Base-by-base conservation (phyloP, 805 yeast genomes). In the Debaryomyces maramus region DNA sequence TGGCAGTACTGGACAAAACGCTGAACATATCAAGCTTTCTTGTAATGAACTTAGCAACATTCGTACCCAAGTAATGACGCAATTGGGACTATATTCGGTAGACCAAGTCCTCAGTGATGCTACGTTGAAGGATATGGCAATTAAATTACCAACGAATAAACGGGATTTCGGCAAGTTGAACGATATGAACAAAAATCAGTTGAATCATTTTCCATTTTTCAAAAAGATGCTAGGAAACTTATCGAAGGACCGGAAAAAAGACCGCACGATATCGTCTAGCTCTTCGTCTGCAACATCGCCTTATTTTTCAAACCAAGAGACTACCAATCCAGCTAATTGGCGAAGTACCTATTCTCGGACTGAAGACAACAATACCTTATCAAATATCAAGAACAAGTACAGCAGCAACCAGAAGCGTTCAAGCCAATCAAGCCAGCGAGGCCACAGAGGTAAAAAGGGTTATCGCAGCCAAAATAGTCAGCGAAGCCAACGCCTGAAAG, bases 61-160 rank as follows among this genome's bases (percentile, higher is more conserved):
- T 11, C 57, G 84, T 36, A 60, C 65, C 23, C 61, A 65, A 23
- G 56, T 67, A n/a, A 69, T 74, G 61, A 65, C 66, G 1, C 67
- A 65, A 24, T 44, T 72, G 26, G 67, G 66, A 14, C 65, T 55
- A 10, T n/a, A 5, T 30, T 56, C 58, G 15, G 45, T 46, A 16
- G 44, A 63, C 23, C 55, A 51, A 24, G 42, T 56, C 11, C 36
- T 65, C 3, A 43, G 54, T 18, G 70, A 67, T 30, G 47, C 38
- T 2, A 48, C 79, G 0, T 53, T 82, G 41, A 69, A 70, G 43
- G 81, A 78, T 32, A 73, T 83, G 80, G 79, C 86, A 0, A 46
- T 56, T 14, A 65, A 61, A 36, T 62, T 83, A 22, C 88, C 89
- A 1, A 65, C 69, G 2, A 72, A 70, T 11, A 70, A 71, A 32